A percentile compares a stretch with the other conserved stretches of the same genome.
Evolutionary conservation across 1,284 basidiomycete genomes (phyloP).

Genomic region (Ganoderma multipileum): DNA sequence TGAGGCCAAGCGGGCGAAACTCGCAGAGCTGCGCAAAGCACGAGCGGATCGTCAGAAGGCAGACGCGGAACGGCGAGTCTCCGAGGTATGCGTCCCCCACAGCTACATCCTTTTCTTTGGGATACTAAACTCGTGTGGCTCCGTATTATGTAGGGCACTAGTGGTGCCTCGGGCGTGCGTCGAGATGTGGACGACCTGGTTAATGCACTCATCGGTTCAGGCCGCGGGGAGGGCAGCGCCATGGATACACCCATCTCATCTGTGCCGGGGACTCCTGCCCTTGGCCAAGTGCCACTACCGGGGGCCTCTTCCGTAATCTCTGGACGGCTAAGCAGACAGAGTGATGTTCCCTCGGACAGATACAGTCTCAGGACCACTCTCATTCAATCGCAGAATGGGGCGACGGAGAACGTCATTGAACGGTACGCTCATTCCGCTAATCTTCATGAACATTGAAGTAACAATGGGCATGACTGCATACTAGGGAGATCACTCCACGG

Average conservation of each 20-base stretch:
- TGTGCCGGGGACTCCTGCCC: conserved; percentile 73
- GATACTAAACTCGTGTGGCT: background rate
- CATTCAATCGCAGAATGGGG: conserved; percentile 56
- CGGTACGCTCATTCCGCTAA: conserved; percentile 49
- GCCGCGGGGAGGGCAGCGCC: conserved; percentile 48
- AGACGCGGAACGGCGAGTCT: conserved; percentile 59
- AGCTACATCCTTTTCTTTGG: no score
- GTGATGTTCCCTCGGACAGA: conserved; percentile 59
- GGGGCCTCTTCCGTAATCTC: conserved; percentile 54
- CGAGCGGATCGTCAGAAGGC: conserved; percentile 71
- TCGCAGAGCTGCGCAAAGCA: conserved; percentile 82
- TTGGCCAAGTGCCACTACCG: conserved; percentile 49
- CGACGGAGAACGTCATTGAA: conserved; percentile 71
- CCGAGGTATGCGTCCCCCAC: conserved; percentile 43
- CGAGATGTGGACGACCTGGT: conserved; percentile 77
- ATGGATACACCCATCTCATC: conserved; percentile 72
- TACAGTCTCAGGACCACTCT: conserved; percentile 50
- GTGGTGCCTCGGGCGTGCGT: conserved; percentile 39
- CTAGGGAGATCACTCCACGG: conserved; percentile 69
- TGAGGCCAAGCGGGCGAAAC: conserved; percentile 89
- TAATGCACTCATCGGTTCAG: conserved; percentile 57
- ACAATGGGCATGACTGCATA: background rate
- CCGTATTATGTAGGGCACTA: background rate
- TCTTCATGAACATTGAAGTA: background rate
- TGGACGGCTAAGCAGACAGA: conserved; percentile 70